Evolutionary conservation across 768 basidiomycete genomes (phyloP), one percentile per base, ranked within the genome.

Genomic region (Boletus rubroflammeus): DNA sequence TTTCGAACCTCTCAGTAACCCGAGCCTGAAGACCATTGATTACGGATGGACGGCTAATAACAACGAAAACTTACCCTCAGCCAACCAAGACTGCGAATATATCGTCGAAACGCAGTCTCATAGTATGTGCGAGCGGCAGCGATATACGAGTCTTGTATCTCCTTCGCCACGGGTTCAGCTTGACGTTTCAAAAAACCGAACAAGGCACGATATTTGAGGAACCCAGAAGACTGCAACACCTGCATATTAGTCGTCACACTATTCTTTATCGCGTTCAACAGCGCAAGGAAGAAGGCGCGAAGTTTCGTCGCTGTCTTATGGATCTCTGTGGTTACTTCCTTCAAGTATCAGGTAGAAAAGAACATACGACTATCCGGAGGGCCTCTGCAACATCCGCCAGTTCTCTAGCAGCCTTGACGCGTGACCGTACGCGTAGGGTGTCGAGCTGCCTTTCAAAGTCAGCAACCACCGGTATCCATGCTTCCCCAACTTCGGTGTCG

Each of bases 161-260:
- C 95, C 43, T 80, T 79, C 3, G 97, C 94, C 29, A 94, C 88
- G 32, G 78, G 78, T 9, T 86, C 79, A 6, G 89, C 89, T 57
- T 93, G 89, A 3, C 91, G 84, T 58, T 87, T 84, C 35, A 99
- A 76, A 67, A 98, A 99, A 1, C 80, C 79, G 62, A 85, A 98
- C 53, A 98, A 76, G 8, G 88, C 75, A 44, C 79, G 80, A 66
- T 93, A 93, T 67, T 94, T 93, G 58, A 93, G 71, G 35, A 98
- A 78, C 3, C 93, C 78, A 1, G 90, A 86, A 0, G 90, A 88
- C 68, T 99, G 97, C 2, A 98, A 76, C 49, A 97, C 84, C 63
- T 93, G 90, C 76, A 98, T 84, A 67, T 98, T 97, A 7, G 93
- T 92, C 13, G 92, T 85, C 58, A 97, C 86, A 60, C 84, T 93